Evolutionary conservation across 148 eudicot species (phyloP).

Genomic region (Heliamphora exappendiculata): DNA sequence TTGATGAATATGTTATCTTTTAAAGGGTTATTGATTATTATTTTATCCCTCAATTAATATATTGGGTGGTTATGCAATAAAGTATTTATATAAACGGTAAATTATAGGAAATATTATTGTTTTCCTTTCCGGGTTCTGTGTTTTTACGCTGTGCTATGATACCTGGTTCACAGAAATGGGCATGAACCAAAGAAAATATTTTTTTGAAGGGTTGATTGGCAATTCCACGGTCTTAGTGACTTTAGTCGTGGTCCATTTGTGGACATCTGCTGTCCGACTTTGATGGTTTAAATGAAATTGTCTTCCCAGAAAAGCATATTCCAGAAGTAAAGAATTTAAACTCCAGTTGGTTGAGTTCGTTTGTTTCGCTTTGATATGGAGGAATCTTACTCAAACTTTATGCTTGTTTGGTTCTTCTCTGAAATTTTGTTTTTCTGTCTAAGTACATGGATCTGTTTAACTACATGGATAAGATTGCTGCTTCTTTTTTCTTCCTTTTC

Average conservation of each 20-base stretch:
- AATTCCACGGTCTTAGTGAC: not conserved
- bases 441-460: too few relatives aligned
- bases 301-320: slow-evolving; percentile 17
- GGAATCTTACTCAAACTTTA: not conserved
- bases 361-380: not conserved
- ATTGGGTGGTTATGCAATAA: not conserved
- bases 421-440: not conserved
- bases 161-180: not conserved
- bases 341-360: not conserved
- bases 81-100: not conserved
- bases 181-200: not conserved
- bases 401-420: not conserved
- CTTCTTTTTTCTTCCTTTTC: not conserved
- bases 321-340: not conserved
- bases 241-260: not conserved
- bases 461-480: not conserved
- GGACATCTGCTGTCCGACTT: not conserved
- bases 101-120: not conserved
- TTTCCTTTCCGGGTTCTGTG: not conserved
- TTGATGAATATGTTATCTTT: too few relatives aligned
- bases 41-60: not conserved
- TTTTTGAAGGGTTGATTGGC: not conserved
- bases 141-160: not conserved
- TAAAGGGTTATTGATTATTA: not conserved
- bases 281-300: not conserved